Evolutionary conservation across 2,329 filamentous ascomycete species (phyloP), one percentile per base, ranked within the genome.

Genomic region (Colletotrichum tanaceti): DNA sequence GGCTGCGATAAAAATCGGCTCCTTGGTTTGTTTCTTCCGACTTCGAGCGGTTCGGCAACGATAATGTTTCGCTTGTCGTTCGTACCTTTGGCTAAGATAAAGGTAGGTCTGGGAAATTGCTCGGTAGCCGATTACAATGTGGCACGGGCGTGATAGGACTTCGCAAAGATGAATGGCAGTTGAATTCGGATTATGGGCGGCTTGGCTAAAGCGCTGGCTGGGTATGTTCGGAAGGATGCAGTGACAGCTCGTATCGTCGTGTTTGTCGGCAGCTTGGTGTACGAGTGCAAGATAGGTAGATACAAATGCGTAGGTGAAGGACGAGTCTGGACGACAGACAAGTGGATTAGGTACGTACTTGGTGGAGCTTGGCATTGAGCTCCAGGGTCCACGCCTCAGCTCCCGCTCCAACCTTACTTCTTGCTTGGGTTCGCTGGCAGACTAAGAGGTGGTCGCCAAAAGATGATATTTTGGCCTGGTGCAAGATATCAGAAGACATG

Each of bases 351-450:
- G 57, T 49, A 59, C 57, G 43, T 59, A 59, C 57, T 32, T 49
- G 43, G 50, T 55, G 50, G 47, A 44, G 39, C 35, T 1, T 62
- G 38, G 13, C 46, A 24, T 61, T 13, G 18, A 54, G 46, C 49
- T 43, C 32, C 46, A 54, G 55, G 55, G 46, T 41, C 58, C 58
- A 54, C 59, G 16, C 24, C 43, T 20, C 59, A 24, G n/a, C 55
- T 44, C 20, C 24, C 20, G 35, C 53, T 63, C 22, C 61, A 16
- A 43, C 20, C 11, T 18, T 35, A 35, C 14, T n/a, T 22, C 32
- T 52, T n/a, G 35, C 32, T 52, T n/a, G 35, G 16, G 18, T 39
- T 38, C 5, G 20, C 28, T 43, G 22, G 39, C 32, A 35, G 7
- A 35, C 7, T 35, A 35, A 9, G 2, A 35, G 11, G 11, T 55